Conservation (phyloP, 75 land plant genomes). For the Picea glauca region DNA sequence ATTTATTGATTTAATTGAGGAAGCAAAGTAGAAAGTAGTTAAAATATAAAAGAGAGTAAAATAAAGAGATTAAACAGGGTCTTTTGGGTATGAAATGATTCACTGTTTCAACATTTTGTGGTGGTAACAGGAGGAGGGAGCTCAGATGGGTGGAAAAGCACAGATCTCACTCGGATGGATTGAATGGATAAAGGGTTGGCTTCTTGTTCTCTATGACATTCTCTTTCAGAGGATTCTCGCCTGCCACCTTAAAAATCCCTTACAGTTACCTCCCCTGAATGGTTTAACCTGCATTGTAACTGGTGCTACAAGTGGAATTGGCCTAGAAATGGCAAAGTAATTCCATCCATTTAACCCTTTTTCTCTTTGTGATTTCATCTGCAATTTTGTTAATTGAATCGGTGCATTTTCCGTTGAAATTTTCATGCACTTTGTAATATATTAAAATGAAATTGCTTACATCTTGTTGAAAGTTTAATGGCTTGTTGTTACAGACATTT, state of each 20-base stretch:
- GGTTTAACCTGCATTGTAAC: conserved; percentile 81
- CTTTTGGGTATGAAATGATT: too few relatives aligned
- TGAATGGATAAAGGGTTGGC: conserved; percentile 71
- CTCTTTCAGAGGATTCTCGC: conserved; percentile 70
- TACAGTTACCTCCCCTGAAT: conserved; percentile 53
- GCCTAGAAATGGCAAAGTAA: conserved; percentile 84
- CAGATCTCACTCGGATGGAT: conserved; percentile 67
- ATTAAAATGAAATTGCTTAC: neutral
- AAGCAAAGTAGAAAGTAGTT: too few relatives aligned
- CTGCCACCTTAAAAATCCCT: conserved; percentile 59
- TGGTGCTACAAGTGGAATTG: conserved; percentile 92
- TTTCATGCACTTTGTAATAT: too few relatives aligned
- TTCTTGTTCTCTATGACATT: conserved; percentile 47
- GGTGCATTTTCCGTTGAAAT: neutral
- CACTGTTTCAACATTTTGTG: too few relatives aligned
- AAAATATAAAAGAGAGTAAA: too few relatives aligned
- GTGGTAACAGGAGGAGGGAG: neutral
- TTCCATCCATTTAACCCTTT: neutral
- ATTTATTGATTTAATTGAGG: too few relatives aligned
- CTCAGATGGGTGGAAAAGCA: neutral
- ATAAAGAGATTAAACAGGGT: too few relatives aligned
- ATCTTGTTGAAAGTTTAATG: neutral
- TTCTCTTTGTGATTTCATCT: neutral
- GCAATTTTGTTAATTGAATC: neutral
- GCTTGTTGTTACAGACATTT: conserved; percentile 47